phyloP scores from a whole-genome alignment of 2,329 filamentous ascomycete genomes.

The Karstenula rhodostoma region DNA sequence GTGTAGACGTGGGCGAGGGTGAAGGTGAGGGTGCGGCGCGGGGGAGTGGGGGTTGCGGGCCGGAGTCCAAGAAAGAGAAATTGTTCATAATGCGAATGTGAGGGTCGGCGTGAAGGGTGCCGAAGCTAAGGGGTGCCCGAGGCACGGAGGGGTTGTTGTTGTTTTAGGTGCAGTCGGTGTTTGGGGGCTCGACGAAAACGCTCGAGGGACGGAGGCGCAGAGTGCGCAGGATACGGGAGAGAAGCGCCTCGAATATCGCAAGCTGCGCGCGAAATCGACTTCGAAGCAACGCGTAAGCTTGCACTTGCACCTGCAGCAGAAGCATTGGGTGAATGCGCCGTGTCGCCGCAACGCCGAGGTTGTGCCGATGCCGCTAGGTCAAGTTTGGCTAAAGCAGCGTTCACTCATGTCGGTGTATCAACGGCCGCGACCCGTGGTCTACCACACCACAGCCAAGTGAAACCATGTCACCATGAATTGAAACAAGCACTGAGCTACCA shows the following conservation, averaged over 20 bases:
- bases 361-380: conserved; percentile 11
- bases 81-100: conserved; percentile 41
- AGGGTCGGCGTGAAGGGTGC: neutral
- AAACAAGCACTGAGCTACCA: too few species aligned
- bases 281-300: neutral
- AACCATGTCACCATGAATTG: neutral
- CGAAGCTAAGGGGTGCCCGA: conserved; percentile 3
- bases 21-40: conserved; percentile 47
- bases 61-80: conserved; percentile 47
- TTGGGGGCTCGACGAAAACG: neutral
- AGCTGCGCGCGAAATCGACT: neutral
- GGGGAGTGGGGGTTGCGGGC: conserved; percentile 33
- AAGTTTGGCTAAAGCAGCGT: neutral
- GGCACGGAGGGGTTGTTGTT: conserved; percentile 2
- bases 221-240: neutral
- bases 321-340: conserved; percentile 1
- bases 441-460: neutral
- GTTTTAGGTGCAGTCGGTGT: neutral
- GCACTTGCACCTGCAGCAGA: neutral
- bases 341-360: conserved; percentile 9
- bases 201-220: neutral
- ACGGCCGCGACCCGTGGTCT: neutral
- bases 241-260: too few species aligned
- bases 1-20: conserved; percentile 27
- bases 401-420: neutral